phyloP scores from a whole-genome alignment of 2,329 filamentous ascomycete genomes.

The Volutella citrinella region DNA sequence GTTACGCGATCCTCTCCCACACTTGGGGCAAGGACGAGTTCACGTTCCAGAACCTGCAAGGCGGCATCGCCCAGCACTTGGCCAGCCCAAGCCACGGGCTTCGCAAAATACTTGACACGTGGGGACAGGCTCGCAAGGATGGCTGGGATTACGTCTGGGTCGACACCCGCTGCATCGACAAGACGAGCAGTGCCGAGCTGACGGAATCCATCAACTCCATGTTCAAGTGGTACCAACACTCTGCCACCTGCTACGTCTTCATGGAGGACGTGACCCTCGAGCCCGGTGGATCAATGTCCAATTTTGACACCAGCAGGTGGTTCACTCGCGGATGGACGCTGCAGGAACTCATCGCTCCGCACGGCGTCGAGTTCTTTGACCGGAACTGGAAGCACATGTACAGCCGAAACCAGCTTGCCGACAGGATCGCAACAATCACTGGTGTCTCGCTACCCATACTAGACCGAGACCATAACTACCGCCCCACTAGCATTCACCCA shows the following conservation, averaged over 20 bases:
- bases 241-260: neutral
- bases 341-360: conserved; percentile 22
- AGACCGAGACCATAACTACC: no score
- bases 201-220: conserved; percentile 2
- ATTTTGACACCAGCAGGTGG: no score
- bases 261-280: conserved; percentile 1
- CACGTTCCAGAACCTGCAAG: neutral
- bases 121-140: neutral
- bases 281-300: no score
- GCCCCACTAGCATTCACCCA: no score
- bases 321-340: conserved; percentile 23
- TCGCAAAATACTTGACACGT: neutral
- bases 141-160: conserved; percentile 1
- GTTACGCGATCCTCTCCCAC: conserved; percentile 1
- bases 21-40: conserved; percentile 2
- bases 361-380: conserved; percentile 19
- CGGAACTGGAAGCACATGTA: conserved; percentile 17
- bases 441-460: neutral
- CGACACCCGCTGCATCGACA: conserved; percentile 3
- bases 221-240: neutral
- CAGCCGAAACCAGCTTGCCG: conserved; percentile 10
- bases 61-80: no score
- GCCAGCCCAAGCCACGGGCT: neutral
- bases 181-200: neutral
- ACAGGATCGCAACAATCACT: conserved; percentile 14